phyloP scores from a whole-genome alignment of 495 filamentous ascomycete genomes.

The Platismatia glauca region DNA sequence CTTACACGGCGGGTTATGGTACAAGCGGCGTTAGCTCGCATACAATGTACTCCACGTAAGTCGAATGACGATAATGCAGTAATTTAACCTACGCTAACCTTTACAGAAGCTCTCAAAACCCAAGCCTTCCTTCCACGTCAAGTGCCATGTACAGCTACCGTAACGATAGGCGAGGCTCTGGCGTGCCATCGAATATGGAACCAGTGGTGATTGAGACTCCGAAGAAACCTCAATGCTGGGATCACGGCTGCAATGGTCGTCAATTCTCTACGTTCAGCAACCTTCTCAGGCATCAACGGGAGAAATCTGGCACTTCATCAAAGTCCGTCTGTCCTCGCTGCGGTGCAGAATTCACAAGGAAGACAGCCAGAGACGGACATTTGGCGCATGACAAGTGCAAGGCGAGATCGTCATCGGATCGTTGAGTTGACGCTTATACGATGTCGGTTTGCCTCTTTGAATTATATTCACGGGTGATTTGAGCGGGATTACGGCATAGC shows the following conservation, averaged over 20 bases:
- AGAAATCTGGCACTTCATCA: conserved; percentile 79
- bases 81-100: conserved; percentile 1
- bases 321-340: conserved; percentile 83
- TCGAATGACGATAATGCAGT: background rate
- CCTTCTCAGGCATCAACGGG: conserved; percentile 81
- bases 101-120: conserved; percentile 5
- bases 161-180: conserved; percentile 11
- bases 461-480: background rate
- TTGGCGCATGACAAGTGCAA: conserved; percentile 87
- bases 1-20: conserved; percentile 15
- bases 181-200: conserved; percentile 16
- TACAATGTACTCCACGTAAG: conserved; percentile 19
- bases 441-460: background rate
- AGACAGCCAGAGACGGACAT: conserved; percentile 84
- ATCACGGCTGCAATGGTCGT: conserved; percentile 88
- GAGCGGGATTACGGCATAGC: conserved; percentile 16
- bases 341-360: conserved; percentile 83
- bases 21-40: conserved; percentile 8
- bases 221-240: conserved; percentile 89
- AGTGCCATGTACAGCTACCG: background rate
- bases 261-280: conserved; percentile 96
- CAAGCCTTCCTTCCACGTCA: conserved; percentile 4
- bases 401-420: conserved; percentile 18
- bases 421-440: background rate
- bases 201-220: conserved; percentile 55